These are phyloP conservation scores for Corrigiola litoralis DNA, from an alignment of 179 eudicot genomes.

Conservation along the genomic window DNA sequence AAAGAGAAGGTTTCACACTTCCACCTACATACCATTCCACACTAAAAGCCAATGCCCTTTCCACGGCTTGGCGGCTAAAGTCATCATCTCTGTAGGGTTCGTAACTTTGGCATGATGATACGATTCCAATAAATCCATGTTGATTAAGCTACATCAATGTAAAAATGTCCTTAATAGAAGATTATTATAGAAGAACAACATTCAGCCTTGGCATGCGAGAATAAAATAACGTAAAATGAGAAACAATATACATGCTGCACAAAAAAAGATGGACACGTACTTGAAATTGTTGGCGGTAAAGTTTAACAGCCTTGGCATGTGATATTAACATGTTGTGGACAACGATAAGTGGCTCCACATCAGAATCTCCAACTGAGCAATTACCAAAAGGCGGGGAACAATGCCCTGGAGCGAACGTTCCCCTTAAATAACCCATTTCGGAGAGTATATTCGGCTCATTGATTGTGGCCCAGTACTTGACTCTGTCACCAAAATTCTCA, in stretches of 20 bases:
- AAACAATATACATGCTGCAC: too few species aligned
- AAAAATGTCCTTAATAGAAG: not conserved
- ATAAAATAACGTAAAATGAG: too few species aligned
- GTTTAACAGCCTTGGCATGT: constrained; percentile 59
- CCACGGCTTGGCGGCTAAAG: constrained; percentile 44
- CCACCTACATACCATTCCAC: constrained; percentile 41
- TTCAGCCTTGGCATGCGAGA: too few species aligned
- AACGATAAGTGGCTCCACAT: constrained; percentile 57
- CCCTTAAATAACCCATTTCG: constrained; percentile 35
- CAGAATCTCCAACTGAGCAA: constrained; percentile 64
- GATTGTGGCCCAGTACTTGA: constrained; percentile 70
- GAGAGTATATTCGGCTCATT: constrained; percentile 67
- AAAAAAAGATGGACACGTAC: constrained; percentile 16
- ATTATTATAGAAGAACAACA: too few species aligned
- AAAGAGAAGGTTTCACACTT: not conserved
- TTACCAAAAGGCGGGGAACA: constrained; percentile 77
- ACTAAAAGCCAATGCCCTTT: constrained; percentile 43
- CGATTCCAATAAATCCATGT: constrained; percentile 54
- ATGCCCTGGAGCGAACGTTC: constrained; percentile 58
- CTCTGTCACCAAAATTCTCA: constrained; percentile 61
- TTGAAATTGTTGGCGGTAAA: constrained; percentile 57
- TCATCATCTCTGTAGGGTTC: constrained; percentile 44
- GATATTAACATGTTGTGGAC: constrained; percentile 66
- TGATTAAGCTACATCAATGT: constrained; percentile 39
- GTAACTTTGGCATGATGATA: constrained; percentile 27